phyloP scores from a whole-genome alignment of 78 protist genomes.

The slime mould (Dictyostelium discoideum) region DNA sequence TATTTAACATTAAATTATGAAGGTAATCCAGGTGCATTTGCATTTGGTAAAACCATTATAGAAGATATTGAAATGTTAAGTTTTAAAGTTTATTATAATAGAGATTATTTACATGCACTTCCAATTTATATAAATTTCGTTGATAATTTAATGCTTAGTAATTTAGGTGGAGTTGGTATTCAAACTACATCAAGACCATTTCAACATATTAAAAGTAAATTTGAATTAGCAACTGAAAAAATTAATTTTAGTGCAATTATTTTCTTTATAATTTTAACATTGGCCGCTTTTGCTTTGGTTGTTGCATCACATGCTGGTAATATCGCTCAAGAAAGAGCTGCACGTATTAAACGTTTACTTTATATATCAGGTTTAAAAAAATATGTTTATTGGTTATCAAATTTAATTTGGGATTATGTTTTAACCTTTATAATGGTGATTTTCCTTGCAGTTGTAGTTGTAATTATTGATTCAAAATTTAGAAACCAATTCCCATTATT shows the following conservation, averaged over 20 bases:
- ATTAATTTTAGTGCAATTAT: background rate
- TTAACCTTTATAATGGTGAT: background rate
- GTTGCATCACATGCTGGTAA: slow-evolving; percentile 25
- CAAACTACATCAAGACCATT: slow-evolving; percentile 6
- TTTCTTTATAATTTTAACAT: background rate
- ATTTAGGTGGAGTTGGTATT: background rate
- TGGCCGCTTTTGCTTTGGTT: background rate
- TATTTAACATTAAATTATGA: background rate
- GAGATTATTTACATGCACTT: background rate
- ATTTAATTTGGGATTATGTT: slow-evolving; percentile 30
- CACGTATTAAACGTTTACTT: slow-evolving; percentile 14
- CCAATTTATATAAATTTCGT: slow-evolving; percentile 45
- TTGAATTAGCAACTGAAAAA: background rate
- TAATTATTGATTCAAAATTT: background rate
- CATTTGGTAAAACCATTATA: background rate
- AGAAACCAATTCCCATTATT: slow-evolving; percentile 2
- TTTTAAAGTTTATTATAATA: background rate
- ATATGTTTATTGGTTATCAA: slow-evolving; percentile 35
- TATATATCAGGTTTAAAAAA: slow-evolving; percentile 51
- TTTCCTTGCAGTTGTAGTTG: background rate
- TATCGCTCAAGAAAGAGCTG: slow-evolving; percentile 9
- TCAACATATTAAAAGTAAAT: background rate
- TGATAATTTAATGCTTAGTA: background rate
- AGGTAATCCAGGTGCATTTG: slow-evolving; percentile 15
- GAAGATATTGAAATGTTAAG: background rate